Evolutionary conservation across 1,284 basidiomycete species (phyloP).

Genomic region (Boletellus deceptivus): DNA sequence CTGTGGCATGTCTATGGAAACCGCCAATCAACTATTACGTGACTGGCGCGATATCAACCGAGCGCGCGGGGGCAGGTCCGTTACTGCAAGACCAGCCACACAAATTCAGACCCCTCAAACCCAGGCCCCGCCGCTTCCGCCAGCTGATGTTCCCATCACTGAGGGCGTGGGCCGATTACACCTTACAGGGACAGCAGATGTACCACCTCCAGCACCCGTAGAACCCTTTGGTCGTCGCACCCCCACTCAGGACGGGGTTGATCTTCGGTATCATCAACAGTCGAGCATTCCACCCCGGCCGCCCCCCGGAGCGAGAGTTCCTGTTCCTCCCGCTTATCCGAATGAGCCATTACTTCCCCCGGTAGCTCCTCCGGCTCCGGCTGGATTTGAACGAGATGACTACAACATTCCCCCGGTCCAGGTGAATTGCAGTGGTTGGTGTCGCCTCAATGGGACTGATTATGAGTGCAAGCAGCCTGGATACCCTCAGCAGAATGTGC

Average conservation of each 20-base stretch:
- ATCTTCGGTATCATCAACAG: conserved; percentile 32
- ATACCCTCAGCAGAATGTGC: conserved; percentile 24
- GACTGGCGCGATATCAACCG: conserved; percentile 87
- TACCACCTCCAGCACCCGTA: conserved; percentile 25
- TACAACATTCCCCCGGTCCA: conserved; percentile 25
- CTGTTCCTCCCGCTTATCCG: conserved; percentile 37
- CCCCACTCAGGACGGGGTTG: conserved; percentile 33
- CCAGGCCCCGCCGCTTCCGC: conserved; percentile 29
- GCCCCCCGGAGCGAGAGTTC: conserved; percentile 46
- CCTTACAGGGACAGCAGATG: conserved; percentile 40
- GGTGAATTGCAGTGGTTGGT: conserved; percentile 15
- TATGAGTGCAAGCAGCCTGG: conserved; percentile 15
- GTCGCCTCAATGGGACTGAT: conserved; percentile 10
- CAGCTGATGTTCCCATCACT: conserved; percentile 31
- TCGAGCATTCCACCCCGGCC: conserved; percentile 39
- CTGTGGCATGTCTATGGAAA: conserved; percentile 99
- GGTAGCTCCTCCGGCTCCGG: conserved; percentile 9
- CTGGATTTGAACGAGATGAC: conserved; percentile 33
- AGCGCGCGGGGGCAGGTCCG: conserved; percentile 45
- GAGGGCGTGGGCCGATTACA: conserved; percentile 52
- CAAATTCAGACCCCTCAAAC: conserved; percentile 37
- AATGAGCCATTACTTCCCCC: conserved; percentile 34
- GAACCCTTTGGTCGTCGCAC: conserved; percentile 40
- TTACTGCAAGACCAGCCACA: conserved; percentile 34
- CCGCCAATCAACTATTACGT: conserved; percentile 89